Base-by-base conservation (phyloP, 2,329 filamentous ascomycete genomes). In the Colletotrichum somersetense region DNA sequence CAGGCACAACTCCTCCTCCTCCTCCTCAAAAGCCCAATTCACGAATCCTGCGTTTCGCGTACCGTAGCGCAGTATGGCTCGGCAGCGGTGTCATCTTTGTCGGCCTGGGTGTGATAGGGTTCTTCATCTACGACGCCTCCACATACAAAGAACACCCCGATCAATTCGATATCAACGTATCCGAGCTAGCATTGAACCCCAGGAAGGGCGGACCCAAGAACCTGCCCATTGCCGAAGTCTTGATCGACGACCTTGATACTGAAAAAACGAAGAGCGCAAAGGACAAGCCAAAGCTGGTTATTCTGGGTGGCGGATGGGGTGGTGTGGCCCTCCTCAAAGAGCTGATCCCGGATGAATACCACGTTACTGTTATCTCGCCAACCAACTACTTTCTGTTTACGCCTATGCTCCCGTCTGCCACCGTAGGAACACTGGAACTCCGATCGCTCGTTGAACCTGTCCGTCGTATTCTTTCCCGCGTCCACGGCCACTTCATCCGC, bases 341-440 rank as follows among this genome's bases (percentile, higher is more conserved):
- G 74, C 83, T 99, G 74, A 93, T 96, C 74, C 92, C 95, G 0
- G 94, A 95, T 16, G 94, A 98, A 77, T 99, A 98, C 80, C 95
- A 99, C 81, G 92, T 99, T 76, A 98, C 96, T 5, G 92, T 99
- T 50, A 92, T 99, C 55, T 97, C 95, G 16, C 96, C 96, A 0
- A 93, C 93, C 46, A 98, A 98, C 78, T 97, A 98, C 84, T 99
- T 99, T 83, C 85, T 99, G 42, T 99, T 99, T 82, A 99, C 96
- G 2, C 96, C 96, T 0, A 98, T 99, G 95, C 87, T 99, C 55
- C 96, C 96, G 1, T 97, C 95, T 44, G 97, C 96, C 10, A 99
- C 97, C 0, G 96, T 99, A 7, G 97, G 97, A 16, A 99, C 96
- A 0, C 86, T 99, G 42, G 96, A 97, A 79, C 85, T 98, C 77